These are phyloP conservation scores for Simplicillium aogashimaense DNA, from an alignment of 2,329 filamentous ascomycete species.

Conservation along the genomic window DNA sequence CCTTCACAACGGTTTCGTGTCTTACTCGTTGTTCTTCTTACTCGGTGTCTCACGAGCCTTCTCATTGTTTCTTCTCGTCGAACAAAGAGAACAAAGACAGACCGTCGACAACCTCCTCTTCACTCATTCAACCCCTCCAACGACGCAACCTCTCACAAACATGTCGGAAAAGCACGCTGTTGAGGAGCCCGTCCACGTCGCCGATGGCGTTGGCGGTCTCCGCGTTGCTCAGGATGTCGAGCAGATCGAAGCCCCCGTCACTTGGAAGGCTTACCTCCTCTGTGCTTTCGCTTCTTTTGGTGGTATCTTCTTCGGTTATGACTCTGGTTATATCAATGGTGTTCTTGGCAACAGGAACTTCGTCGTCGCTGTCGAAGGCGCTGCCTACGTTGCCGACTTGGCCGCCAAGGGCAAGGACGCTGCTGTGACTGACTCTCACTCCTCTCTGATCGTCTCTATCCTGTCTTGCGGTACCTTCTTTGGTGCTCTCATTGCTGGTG, in stretches of 20 bases:
- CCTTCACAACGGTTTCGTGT: too few relatives aligned
- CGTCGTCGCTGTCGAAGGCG: conserved; percentile 38
- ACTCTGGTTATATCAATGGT: conserved; percentile 67
- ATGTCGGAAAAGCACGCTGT: background rate
- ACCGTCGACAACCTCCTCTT: too few relatives aligned
- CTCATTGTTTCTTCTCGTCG: too few relatives aligned
- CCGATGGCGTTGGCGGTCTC: conserved; percentile 19
- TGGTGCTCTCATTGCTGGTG: conserved; percentile 66
- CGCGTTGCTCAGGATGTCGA: conserved; percentile 40
- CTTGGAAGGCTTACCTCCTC: conserved; percentile 57
- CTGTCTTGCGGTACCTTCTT: conserved; percentile 73
- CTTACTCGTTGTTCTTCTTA: too few relatives aligned
- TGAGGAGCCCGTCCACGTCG: background rate
- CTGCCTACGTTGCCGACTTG: background rate
- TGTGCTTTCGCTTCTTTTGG: conserved; percentile 64
- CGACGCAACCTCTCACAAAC: too few relatives aligned
- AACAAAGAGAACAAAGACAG: too few relatives aligned
- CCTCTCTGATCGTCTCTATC: conserved; percentile 60
- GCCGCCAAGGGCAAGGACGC: conserved; percentile 11
- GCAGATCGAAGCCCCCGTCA: conserved; percentile 58
- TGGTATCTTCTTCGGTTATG: conserved; percentile 71
- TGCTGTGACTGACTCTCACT: conserved; percentile 28
- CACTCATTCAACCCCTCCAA: too few relatives aligned
- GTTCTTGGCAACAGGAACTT: conserved; percentile 45
- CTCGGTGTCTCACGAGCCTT: too few relatives aligned